A percentile compares a stretch with the other conserved stretches of the same genome.
phyloP scores from a whole-genome alignment of 768 basidiomycete species.

The Chalciporus chontae region DNA sequence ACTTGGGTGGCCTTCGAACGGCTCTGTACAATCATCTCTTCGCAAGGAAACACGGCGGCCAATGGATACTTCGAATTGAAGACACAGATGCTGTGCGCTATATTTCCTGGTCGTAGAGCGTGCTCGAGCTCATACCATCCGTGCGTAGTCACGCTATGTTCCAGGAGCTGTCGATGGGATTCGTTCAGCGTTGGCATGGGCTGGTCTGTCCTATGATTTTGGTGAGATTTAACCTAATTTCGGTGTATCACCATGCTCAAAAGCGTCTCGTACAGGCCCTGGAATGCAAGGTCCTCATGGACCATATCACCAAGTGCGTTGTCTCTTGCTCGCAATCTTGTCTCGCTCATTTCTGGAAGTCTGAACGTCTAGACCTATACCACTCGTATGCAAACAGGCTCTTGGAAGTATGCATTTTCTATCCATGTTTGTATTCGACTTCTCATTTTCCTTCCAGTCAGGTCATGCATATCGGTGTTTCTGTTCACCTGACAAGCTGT shows the following conservation, averaged over 20 bases:
- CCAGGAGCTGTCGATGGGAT: conserved; percentile 84
- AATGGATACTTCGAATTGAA: conserved; percentile 90
- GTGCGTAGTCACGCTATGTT: conserved; percentile 66
- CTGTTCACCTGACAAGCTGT: conserved; percentile 72
- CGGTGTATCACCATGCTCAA: conserved; percentile 1
- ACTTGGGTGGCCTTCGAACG: conserved; percentile 92
- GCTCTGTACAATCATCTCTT: conserved; percentile 91
- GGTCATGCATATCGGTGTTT: conserved; percentile 95
- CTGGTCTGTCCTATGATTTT: conserved; percentile 87
- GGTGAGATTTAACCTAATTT: conserved; percentile 44
- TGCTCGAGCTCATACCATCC: not conserved
- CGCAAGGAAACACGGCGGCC: conserved; percentile 76
- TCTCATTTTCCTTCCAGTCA: conserved; percentile 41
- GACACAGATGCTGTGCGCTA: conserved; percentile 88
- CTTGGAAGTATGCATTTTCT: conserved; percentile 54
- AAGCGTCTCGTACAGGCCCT: conserved; percentile 52
- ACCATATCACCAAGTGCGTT: conserved; percentile 80
- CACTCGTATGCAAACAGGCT: conserved; percentile 67
- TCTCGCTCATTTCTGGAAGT: conserved; percentile 47
- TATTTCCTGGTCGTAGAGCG: not conserved
- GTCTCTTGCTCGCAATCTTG: not conserved
- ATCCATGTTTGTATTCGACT: no score
- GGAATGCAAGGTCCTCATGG: conserved; percentile 69
- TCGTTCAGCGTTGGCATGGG: conserved; percentile 77
- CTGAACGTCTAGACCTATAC: conserved; percentile 86